These are phyloP conservation scores for Cadophora luteo-olivacea DNA, from an alignment of 2,329 filamentous ascomycete species.

Conservation along the genomic window DNA sequence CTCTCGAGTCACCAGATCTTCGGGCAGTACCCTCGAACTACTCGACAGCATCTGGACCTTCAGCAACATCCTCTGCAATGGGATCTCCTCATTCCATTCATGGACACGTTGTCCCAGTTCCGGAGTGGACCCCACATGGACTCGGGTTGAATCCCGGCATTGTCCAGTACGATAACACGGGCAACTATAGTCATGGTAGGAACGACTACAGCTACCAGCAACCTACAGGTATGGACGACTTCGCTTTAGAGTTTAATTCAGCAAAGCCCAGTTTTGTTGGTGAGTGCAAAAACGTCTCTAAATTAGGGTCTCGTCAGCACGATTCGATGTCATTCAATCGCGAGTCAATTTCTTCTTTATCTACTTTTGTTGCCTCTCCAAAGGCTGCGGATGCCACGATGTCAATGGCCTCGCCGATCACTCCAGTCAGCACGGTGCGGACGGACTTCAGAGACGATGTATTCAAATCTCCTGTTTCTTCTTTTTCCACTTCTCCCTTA, in stretches of 20 bases:
- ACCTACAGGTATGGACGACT: slow-evolving; percentile 46
- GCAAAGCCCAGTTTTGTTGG: slow-evolving; percentile 53
- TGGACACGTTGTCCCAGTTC: slow-evolving; percentile 37
- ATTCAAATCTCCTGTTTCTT: slow-evolving; percentile 48
- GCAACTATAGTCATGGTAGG: slow-evolving; percentile 35
- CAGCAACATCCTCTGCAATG: slow-evolving; percentile 43
- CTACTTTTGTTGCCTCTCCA: slow-evolving; percentile 39
- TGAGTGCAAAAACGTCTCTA: slow-evolving; percentile 50
- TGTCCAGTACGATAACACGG: slow-evolving; percentile 37
- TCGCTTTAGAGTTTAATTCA: slow-evolving; percentile 46
- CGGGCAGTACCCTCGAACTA: slow-evolving; percentile 42
- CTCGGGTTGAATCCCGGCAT: slow-evolving; percentile 44
- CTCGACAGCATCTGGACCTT: slow-evolving; percentile 44
- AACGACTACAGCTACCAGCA: slow-evolving; percentile 42
- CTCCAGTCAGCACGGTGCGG: slow-evolving; percentile 36
- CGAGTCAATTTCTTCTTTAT: slow-evolving; percentile 40
- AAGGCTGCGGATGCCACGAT: slow-evolving; percentile 34
- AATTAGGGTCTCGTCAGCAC: slow-evolving; percentile 43
- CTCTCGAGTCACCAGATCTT: slow-evolving; percentile 42
- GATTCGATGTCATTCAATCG: slow-evolving; percentile 38
- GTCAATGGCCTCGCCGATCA: slow-evolving; percentile 40
- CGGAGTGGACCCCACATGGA: slow-evolving; percentile 42
- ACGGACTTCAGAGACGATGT: slow-evolving; percentile 33
- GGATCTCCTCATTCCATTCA: slow-evolving; percentile 45
- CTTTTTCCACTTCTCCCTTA: slow-evolving; percentile 44